phyloP scores from a whole-genome alignment of 441 rosid species.

The Arabidopsis hybrid region DNA sequence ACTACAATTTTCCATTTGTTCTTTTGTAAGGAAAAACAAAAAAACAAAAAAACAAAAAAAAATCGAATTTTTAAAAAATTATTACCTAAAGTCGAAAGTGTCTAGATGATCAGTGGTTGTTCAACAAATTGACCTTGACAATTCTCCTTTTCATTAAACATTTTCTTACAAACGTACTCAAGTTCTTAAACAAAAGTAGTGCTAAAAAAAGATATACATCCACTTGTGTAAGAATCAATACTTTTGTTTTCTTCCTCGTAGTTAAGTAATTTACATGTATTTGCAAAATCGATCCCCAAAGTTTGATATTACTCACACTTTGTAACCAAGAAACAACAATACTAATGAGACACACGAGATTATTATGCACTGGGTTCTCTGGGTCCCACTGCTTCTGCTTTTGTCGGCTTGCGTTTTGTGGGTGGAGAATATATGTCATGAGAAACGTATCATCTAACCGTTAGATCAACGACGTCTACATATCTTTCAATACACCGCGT shows the following conservation, averaged over 20 bases:
- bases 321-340: not conserved
- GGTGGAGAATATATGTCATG: slow-evolving; percentile 28
- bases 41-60: too few relatives aligned
- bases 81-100: not conserved
- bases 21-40: too few relatives aligned
- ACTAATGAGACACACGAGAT: slow-evolving; percentile 47
- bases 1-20: not conserved
- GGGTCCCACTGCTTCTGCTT: slow-evolving; percentile 56
- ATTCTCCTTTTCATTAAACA: not conserved
- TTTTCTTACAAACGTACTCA: not conserved
- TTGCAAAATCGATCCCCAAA: slow-evolving; percentile 4
- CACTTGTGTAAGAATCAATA: not conserved
- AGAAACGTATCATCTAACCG: slow-evolving; percentile 29
- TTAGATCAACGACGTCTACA: slow-evolving; percentile 40
- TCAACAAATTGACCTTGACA: not conserved
- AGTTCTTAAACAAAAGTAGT: not conserved
- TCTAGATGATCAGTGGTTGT: not conserved
- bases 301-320: not conserved
- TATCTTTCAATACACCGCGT: slow-evolving; percentile 41
- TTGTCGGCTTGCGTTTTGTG: slow-evolving; percentile 41
- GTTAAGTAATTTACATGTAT: not conserved
- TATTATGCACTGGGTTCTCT: slow-evolving; percentile 37
- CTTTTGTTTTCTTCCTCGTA: not conserved
- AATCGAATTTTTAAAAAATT: too few relatives aligned
- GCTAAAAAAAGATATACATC: not conserved